Conservation (phyloP, 2,329 filamentous ascomycete species). For the Elsinoe perseae region DNA sequence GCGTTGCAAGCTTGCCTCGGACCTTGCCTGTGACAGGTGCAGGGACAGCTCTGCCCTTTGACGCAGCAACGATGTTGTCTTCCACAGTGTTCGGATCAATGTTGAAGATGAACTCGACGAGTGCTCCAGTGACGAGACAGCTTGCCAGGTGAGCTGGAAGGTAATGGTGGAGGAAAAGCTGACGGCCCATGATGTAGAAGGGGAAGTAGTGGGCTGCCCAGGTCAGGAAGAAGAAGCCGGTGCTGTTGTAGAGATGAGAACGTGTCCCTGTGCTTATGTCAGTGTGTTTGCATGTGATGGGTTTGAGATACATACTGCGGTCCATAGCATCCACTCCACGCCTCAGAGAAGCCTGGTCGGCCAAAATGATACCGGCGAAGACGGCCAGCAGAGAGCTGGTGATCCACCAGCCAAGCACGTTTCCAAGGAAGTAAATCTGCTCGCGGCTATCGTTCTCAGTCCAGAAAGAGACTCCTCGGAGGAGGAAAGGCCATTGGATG, state of each 20-base stretch:
- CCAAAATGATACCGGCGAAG: conserved; percentile 82
- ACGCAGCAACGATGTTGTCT: conserved; percentile 32
- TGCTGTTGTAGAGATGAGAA: conserved; percentile 93
- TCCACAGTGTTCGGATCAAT: conserved; percentile 62
- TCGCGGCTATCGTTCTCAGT: conserved; percentile 89
- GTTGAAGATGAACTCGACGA: conserved; percentile 95
- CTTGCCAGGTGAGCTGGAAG: conserved; percentile 90
- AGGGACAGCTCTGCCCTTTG: conserved; percentile 32
- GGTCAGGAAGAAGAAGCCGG: conserved; percentile 96
- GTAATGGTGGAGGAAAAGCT: conserved; percentile 97
- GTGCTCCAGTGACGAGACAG: conserved; percentile 76
- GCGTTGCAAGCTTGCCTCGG: conserved; percentile 68
- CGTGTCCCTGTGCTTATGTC: conserved; percentile 60
- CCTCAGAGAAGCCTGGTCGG: conserved; percentile 87
- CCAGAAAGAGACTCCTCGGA: conserved; percentile 98
- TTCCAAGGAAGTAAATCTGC: conserved; percentile 98
- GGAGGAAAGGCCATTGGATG: conserved; percentile 95
- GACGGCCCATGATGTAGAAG: conserved; percentile 96
- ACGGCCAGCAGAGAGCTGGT: conserved; percentile 86
- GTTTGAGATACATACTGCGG: conserved; percentile 59
- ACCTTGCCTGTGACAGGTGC: conserved; percentile 46
- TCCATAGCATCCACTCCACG: conserved; percentile 91
- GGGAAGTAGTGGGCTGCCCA: conserved; percentile 97
- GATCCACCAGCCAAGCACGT: conserved; percentile 96
- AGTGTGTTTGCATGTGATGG: conserved; percentile 22